Evolutionary conservation across 768 basidiomycete genomes (phyloP), one percentile per base, ranked within the genome.

Genomic region (Amanita pseudoporphyria): DNA sequence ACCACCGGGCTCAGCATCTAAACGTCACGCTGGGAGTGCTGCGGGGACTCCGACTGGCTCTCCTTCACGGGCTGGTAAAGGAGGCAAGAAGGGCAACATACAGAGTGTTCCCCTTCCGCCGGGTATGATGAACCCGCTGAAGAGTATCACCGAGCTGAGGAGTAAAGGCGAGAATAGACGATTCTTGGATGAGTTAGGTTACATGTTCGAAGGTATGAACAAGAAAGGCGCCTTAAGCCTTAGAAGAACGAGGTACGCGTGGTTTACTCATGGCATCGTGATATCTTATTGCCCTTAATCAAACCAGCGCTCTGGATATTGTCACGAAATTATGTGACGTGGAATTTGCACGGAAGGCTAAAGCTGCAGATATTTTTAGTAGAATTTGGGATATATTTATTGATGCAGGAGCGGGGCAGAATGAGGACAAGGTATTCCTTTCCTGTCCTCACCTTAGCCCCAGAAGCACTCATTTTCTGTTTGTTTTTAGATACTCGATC

Each of bases 121-220:
- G 12, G 78, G 77, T 10, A 77, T 82, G 76, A 79, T 79, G 71
- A 85, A 87, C 54, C 81, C 84, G 30, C 58, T 87, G 43, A 84
- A 84, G 64, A 87, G 84, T 52, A 86, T 90, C 38, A 84, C 85
- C 0, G 88, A 91, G 54, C 69, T 91, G 33, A 67, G 87, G 49
- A 84, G 77, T 58, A 87, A 86, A 61, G 89, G 89, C 10, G 87
- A 91, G 65, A 81, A 72, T 47, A 71, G 88, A 53, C 70, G 86
- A 13, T 91, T 91, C 59, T 62, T 89, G 37, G 89, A 92, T 53
- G 88, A 90, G 57, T 76, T 89, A 2, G 89, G 89, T 0, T 92
- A 90, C 64, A 64, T 91, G 4, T 84, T 90, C 53, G 89, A 92
- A 62, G 87, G 89, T 0, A 73, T 91, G 64, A 77, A 79, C 22